Conservation (phyloP, 208 protist genomes). For the Wallacemonas sp. region DNA sequence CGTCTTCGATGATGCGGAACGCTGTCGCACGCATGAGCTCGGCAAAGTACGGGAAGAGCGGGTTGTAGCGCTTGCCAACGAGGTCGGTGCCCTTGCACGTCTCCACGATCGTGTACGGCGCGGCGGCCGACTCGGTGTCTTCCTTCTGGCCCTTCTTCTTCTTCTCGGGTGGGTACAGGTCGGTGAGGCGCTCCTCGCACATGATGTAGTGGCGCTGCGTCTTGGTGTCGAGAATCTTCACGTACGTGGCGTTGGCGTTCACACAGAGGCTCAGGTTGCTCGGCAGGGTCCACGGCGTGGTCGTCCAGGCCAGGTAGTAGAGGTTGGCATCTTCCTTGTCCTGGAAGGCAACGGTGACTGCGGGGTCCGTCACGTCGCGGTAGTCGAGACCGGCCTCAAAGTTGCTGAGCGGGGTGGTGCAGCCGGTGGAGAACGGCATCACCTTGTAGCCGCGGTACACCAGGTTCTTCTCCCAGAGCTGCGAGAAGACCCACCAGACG, state of each 20-base stretch:
- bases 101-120: constrained; percentile 76
- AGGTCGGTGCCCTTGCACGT: constrained; percentile 90
- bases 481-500: constrained; percentile 99
- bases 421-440: constrained; percentile 99
- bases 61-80: constrained; percentile 92
- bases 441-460: constrained; percentile 99
- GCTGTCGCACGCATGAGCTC: constrained; percentile 52
- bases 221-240: constrained; percentile 93
- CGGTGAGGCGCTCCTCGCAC: constrained; percentile 65
- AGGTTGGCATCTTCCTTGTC: constrained; percentile 71
- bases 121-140: constrained; percentile 17
- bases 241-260: constrained; percentile 97
- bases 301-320: constrained; percentile 99
- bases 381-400: constrained; percentile 99
- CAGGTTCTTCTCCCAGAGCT: constrained; percentile 97
- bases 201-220: constrained; percentile 85
- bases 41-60: constrained; percentile 98
- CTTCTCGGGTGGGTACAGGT: constrained; percentile 72
- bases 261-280: constrained; percentile 99
- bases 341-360: constrained; percentile 93
- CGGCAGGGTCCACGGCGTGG: constrained; percentile 99
- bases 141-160: constrained; percentile 38
- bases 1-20: constrained; percentile 95
- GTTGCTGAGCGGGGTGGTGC: constrained; percentile 99
- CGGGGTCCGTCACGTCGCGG: constrained; percentile 97